Evolutionary conservation across 495 filamentous ascomycete genomes (phyloP).

Genomic region (Podospora pseudoanserina): DNA sequence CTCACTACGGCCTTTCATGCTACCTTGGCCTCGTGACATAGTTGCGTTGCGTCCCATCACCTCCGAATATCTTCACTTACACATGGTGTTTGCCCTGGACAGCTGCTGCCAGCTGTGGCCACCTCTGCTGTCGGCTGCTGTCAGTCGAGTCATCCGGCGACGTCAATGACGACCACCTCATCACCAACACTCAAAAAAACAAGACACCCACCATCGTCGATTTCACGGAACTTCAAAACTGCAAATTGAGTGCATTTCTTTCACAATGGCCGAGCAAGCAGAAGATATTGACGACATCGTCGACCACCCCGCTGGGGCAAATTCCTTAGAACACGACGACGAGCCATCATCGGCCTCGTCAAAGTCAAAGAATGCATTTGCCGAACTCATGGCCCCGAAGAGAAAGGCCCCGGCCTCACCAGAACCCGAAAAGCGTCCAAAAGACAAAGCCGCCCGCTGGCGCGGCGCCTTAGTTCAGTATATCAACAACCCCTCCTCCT

Average conservation of each 20-base stretch:
- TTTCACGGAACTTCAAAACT: not conserved
- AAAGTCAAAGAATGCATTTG: constrained; percentile 39
- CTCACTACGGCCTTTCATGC: no score
- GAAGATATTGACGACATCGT: constrained; percentile 18
- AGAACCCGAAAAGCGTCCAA: constrained; percentile 14
- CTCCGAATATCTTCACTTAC: not conserved
- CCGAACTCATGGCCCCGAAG: constrained; percentile 65
- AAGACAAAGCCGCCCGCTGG: constrained; percentile 30
- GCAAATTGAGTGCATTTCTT: not conserved
- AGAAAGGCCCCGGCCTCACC: constrained; percentile 35
- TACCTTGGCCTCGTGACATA: no score
- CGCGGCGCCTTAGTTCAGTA: constrained; percentile 69
- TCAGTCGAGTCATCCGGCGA: not conserved
- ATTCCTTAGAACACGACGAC: not conserved
- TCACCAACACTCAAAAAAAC: not conserved
- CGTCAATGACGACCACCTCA: not conserved
- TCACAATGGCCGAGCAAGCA: constrained; percentile 21
- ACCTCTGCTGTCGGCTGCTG: not conserved
- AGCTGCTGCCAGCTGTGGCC: not conserved
- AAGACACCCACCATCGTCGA: not conserved
- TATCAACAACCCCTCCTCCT: constrained; percentile 62
- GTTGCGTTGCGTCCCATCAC: not conserved
- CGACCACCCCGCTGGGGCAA: not conserved
- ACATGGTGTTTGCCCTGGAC: not conserved
- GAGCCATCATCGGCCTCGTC: not conserved